A percentile compares a stretch with the other conserved stretches of the same genome.
Evolutionary conservation across 495 filamentous ascomycete genomes (phyloP).

Genomic region (Hypomontagnella submonticulosa): DNA sequence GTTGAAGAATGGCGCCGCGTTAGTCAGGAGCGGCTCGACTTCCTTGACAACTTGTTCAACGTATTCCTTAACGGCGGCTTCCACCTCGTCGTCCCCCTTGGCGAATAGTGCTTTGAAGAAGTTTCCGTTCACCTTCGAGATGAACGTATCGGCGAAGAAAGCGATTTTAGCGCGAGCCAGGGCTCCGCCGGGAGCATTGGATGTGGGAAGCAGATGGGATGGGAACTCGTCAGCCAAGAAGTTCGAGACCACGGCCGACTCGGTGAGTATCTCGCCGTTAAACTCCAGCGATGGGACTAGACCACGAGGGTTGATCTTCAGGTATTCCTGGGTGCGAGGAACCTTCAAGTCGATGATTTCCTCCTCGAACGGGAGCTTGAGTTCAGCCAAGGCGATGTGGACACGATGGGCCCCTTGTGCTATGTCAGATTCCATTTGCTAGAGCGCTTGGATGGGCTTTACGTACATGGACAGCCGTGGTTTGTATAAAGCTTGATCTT

Average conservation of each 20-base stretch:
- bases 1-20: slow-evolving; percentile 82
- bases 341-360: slow-evolving; percentile 78
- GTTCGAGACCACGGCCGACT: slow-evolving; percentile 76
- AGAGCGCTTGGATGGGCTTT: too few species aligned
- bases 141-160: slow-evolving; percentile 83
- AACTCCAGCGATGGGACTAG: slow-evolving; percentile 80
- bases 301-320: slow-evolving; percentile 86
- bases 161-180: slow-evolving; percentile 71
- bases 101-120: slow-evolving; percentile 59
- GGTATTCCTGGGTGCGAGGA: slow-evolving; percentile 85
- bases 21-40: slow-evolving; percentile 75
- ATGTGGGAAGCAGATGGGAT: slow-evolving; percentile 61
- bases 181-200: slow-evolving; percentile 54
- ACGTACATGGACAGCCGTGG: slow-evolving; percentile 73
- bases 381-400: slow-evolving; percentile 79
- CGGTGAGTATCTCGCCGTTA: slow-evolving; percentile 77
- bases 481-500: slow-evolving; percentile 76
- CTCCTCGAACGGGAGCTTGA: slow-evolving; percentile 78
- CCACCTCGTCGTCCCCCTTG: slow-evolving; percentile 54
- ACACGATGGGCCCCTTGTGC: slow-evolving; percentile 75
- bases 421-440: slow-evolving; percentile 8
- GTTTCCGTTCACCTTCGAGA: slow-evolving; percentile 65
- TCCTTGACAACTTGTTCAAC: slow-evolving; percentile 72
- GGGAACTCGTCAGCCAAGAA: slow-evolving; percentile 72
- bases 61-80: slow-evolving; percentile 52